Evolutionary conservation across 306 rosid species (phyloP).

Genomic region (Castanea crenata): DNA sequence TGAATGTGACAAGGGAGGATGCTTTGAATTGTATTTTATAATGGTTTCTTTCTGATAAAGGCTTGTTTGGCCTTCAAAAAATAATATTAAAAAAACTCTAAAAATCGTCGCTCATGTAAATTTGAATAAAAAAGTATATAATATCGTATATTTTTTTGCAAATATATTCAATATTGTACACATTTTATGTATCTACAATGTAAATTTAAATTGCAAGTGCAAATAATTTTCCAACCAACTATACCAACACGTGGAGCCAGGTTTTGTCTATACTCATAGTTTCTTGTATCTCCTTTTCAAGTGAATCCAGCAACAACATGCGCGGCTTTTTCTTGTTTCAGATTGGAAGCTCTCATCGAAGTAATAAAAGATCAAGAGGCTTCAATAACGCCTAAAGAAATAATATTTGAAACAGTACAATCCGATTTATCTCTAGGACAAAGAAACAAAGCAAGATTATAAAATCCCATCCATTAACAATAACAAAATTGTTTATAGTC

Average conservation of each 20-base stretch:
- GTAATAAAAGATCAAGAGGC: conserved; percentile 70
- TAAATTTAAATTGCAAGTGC: too few species aligned
- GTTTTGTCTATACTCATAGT: conserved; percentile 30
- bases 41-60: too few species aligned
- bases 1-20: too few species aligned
- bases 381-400: conserved; percentile 69
- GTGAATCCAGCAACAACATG: conserved; percentile 83
- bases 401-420: conserved; percentile 18
- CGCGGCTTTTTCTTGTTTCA: conserved; percentile 38
- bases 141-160: too few species aligned
- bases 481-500: background rate
- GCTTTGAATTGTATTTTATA: too few species aligned
- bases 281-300: conserved; percentile 55
- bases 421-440: background rate
- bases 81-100: too few species aligned
- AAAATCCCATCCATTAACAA: conserved; percentile 3
- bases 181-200: too few species aligned
- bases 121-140: too few species aligned
- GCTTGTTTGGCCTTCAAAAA: too few species aligned
- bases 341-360: conserved; percentile 55
- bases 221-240: background rate
- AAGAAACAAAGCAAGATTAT: background rate
- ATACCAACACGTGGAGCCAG: background rate
- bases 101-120: too few species aligned
- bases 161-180: too few species aligned